Base-by-base conservation (phyloP, 202 grass and related monocot species). In the Schoenoplectus tabernaemontani region DNA sequence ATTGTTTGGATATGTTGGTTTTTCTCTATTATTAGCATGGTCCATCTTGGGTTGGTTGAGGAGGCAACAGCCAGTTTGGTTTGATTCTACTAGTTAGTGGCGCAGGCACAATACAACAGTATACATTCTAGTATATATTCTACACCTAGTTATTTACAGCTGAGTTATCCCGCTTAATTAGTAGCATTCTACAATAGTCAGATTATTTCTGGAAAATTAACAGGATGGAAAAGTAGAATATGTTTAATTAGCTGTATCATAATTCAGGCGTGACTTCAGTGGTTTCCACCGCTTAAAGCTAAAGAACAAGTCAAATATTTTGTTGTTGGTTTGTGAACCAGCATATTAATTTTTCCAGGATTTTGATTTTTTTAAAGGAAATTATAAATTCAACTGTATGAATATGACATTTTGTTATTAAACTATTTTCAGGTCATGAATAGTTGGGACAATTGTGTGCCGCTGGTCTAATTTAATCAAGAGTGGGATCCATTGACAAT, bases 21-120 rank as follows among this genome's bases (percentile, higher is more conserved):
- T 59, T 79, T 80, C 65, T 64, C 78, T 80, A 80, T 51, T 80
- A 0, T 80, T 80, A 80, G 78, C 9, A 7, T 65, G 59, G 15
- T 80, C 77, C 65, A 64, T 33, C 59, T 63, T 47, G 63, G 77
- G 9, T 64, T 65, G 22, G 59, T 80, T 80, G 24, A 75, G 28
- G 47, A 75, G 47, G 47, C 28, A n/a, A 26, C 1, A 46, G 65
- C 46, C 46, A 26, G 68, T 72, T 72, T 72, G 44, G 23, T 73
- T 33, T 50, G 13, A 9, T 73, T 32, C 39, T 80, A 80, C 78
- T 80, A n/a, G 65, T 80, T 80, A 62, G 10, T 53, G 78, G 78
- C 19, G 23, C 11, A 33, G 10, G 4, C 16, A 56, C 51, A 7
- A 28, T 54, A 56, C 5, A 75, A 68, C 64, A 20, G 47, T 75